Conservation (phyloP, 495 filamentous ascomycete species). For the Hypoxylon crocopeplum region DNA sequence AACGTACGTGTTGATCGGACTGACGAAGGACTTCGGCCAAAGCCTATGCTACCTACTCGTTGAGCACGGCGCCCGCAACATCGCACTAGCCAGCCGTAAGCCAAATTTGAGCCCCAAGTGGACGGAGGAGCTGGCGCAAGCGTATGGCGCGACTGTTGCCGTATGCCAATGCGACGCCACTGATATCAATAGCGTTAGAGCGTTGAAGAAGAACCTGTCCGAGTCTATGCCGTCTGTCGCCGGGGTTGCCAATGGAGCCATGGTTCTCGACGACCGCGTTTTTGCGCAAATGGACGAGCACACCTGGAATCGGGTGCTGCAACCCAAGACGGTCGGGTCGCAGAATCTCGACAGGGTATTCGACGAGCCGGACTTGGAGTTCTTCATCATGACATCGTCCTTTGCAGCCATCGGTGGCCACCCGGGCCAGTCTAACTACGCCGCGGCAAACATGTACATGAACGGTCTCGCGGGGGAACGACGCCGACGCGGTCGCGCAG, state of each 20-base stretch:
- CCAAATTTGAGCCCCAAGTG: conserved; percentile 58
- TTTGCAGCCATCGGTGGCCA: conserved; percentile 56
- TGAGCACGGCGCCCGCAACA: conserved; percentile 57
- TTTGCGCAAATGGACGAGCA: conserved; percentile 56
- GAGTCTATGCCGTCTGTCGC: conserved; percentile 45
- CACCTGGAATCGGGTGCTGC: conserved; percentile 47
- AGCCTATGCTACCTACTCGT: conserved; percentile 66
- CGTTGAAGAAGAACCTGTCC: conserved; percentile 38
- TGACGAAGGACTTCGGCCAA: conserved; percentile 64
- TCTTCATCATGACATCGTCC: conserved; percentile 59
- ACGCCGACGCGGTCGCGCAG: conserved; percentile 41
- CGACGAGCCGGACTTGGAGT: conserved; percentile 43
- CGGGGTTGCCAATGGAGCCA: conserved; percentile 61
- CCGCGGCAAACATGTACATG: conserved; percentile 64
- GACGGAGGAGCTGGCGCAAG: conserved; percentile 46
- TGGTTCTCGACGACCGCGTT: conserved; percentile 58
- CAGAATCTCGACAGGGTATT: conserved; percentile 49
- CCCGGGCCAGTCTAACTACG: conserved; percentile 61
- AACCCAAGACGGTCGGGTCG: conserved; percentile 54
- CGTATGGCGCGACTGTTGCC: conserved; percentile 39
- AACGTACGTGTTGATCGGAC: conserved; percentile 64
- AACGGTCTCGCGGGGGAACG: conserved; percentile 51
- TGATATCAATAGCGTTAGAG: conserved; percentile 31
- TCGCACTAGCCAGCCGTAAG: conserved; percentile 64
- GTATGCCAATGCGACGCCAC: conserved; percentile 50